Percentiles rank a stretch among this genome's conserved stretches.
These are phyloP conservation scores for Aspergillus terreus DNA, from an alignment of 2,329 filamentous ascomycete species.

Conservation along the genomic window DNA sequence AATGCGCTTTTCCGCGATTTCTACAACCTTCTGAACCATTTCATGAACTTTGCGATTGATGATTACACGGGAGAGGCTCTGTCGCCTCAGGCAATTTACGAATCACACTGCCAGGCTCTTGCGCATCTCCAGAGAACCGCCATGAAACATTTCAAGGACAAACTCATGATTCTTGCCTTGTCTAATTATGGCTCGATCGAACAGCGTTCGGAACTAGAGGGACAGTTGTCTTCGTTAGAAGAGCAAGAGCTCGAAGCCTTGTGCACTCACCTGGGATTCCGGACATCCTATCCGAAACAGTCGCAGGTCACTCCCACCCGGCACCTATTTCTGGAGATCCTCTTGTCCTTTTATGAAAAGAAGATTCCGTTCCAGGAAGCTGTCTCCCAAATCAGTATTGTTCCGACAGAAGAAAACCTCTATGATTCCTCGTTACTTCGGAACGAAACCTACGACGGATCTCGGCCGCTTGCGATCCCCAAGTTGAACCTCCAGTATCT, in stretches of 20 bases:
- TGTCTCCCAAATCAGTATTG: slow-evolving; percentile 64
- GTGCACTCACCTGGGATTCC: slow-evolving; percentile 68
- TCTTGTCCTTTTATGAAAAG: slow-evolving; percentile 72
- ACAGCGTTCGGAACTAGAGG: slow-evolving; percentile 71
- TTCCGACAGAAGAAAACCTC: slow-evolving; percentile 78
- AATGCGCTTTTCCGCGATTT: slow-evolving; percentile 79
- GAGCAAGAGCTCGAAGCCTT: slow-evolving; percentile 72
- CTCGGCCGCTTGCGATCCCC: slow-evolving; percentile 80
- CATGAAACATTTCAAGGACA: slow-evolving; percentile 80
- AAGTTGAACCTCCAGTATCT: slow-evolving; percentile 96
- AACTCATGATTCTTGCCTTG: slow-evolving; percentile 83
- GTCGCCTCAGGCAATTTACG: slow-evolving; percentile 68
- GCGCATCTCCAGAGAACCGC: slow-evolving; percentile 75
- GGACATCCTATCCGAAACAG: slow-evolving; percentile 75
- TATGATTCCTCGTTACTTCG: slow-evolving; percentile 76
- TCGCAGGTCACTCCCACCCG: slow-evolving; percentile 62
- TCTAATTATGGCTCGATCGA: slow-evolving; percentile 91
- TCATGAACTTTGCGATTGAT: slow-evolving; percentile 82
- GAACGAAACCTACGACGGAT: slow-evolving; percentile 84
- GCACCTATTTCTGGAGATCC: slow-evolving; percentile 55
- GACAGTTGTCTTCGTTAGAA: slow-evolving; percentile 67
- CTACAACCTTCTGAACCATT: slow-evolving; percentile 75
- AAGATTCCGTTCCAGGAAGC: slow-evolving; percentile 78
- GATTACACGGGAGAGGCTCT: slow-evolving; percentile 82
- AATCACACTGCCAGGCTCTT: slow-evolving; percentile 71